Evolutionary conservation across 2,329 filamentous ascomycete genomes (phyloP), one percentile per base, ranked within the genome.

Genomic region (Chaetomiaceae sp.): DNA sequence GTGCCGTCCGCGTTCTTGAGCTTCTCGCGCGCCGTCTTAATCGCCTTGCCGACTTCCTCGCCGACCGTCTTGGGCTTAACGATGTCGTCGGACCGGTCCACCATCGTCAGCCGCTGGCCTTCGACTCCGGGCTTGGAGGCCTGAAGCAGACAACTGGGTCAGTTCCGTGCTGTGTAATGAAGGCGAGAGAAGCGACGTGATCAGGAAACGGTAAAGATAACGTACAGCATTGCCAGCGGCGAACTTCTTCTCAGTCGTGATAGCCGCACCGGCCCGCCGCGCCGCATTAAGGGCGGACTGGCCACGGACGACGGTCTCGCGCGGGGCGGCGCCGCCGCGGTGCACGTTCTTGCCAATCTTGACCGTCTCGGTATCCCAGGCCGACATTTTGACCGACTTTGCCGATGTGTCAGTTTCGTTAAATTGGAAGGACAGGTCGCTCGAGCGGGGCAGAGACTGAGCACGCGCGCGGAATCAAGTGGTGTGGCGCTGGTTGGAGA

Each of bases 61-160:
- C 89, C 88, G 49, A 96, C 76, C 38, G 88, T 94, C 74, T 95
- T 95, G 63, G 89, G 90, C 75, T 95, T 95, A 71, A 97, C 84
- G 71, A 96, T 95, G 66, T 96, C 93, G 75, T 97, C 90, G 65
- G 83, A 84, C 58, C 91, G 90, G 76, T 97, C 93, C 68, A 98
- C 90, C 76, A 97, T 96, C 58, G 93, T 97, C 56, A 97, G 78
- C 65, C 88, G 90, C 73, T 98, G 93, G 59, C 93, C 93, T 71
- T 97, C 91, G 56, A 75, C 75, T 51, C 70, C 72, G 50, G 70
- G 55, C 62, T 74, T 75, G 60, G 73, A 69, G 54, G 73, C 64
- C 71, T 77, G 55, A 20, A n/a, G n/a, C n/a, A n/a, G n/a, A n/a
- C n/a, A n/a, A n/a, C n/a, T n/a, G 22, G n/a, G 14, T 15, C 30